Evolutionary conservation across 495 filamentous ascomycete genomes (phyloP), one percentile per base, ranked within the genome.

Genomic region (Pseudevernia furfuracea): DNA sequence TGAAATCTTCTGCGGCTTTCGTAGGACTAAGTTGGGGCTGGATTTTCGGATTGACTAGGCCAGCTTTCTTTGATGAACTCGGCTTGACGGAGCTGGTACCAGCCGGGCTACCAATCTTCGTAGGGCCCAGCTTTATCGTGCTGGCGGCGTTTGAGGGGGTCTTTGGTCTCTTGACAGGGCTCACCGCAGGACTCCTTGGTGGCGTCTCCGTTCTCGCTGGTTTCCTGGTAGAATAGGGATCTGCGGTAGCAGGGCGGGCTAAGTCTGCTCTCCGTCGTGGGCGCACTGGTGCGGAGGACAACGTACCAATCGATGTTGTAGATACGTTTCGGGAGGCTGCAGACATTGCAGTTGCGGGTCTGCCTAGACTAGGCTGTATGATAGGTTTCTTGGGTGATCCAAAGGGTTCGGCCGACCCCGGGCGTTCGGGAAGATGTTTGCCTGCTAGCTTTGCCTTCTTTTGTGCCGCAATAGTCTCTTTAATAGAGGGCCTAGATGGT

Each of bases 401-500:
- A 49, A 79, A 77, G 25, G 86, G 78, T 81, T 88, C 89, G 58
- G 89, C 89, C 37, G 91, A 93, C 61, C 82, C 87, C 7, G 90
- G 88, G 21, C 90, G 84, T 48, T 86, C 78, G 25, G 85, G 86
- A 23, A 88, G 69, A 48, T 80, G 81, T 72, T 81, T 87, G 34
- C 81, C 74, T 61, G 81, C 80, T 59, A 83, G 75, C 46, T 83
- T 82, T 36, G 83, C 84, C 71, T 84, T 89, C 76, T 91, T 92
- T 66, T 91, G 87, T 8, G 90, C 91, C 61, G 92, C 79, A 76
- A 96, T 92, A 11, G 89, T 83, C 64, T 96, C 92, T 64, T 78
- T 91, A 74, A 86, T 82, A 74, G 77, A 84, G 65, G 77, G 80
- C 59, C 78, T 85, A 61, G 71, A 74, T 32, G 77, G 63, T 68